Base-by-base conservation (phyloP, 257 asterid genomes). In the Thymus mandschuricus region DNA sequence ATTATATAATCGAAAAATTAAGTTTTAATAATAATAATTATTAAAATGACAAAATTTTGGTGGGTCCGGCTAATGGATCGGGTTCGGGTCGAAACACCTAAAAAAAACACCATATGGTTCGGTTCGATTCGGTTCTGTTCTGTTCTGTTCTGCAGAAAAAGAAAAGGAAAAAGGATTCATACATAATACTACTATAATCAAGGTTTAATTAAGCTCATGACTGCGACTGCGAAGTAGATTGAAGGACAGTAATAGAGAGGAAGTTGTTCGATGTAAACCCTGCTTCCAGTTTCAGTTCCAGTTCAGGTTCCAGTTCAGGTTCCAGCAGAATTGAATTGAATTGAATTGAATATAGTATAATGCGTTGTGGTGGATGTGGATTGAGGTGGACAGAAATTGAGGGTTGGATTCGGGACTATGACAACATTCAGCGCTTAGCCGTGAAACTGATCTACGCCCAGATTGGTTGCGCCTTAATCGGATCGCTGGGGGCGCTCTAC, bases 401-500 rank as follows among this genome's bases (percentile, higher is more conserved):
- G 78, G 77, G 89, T 10, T 92, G 97, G 96, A 77, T 87, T 83
- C 96, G 90, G 58, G 92, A 92, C 76, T 92, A 87, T 72, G 97
- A 87, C 79, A 88, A 85, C 82, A 83, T 92, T 82, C 96, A 88
- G 87, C 81, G 87, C 15, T 80, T 86, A 30, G 97, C 97, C 66
- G 89, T 92, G n/a, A 82, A 75, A 73, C 79, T 92, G 79, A 87
- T 92, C 84, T 88, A 88, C 86, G 78, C 84, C 79, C 88, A 92
- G 91, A 90, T 92, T 85, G 96, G 75, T 44, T 88, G 93, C 81
- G 84, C 98, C 27, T 76, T 92, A 84, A 80, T 90, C 81, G 98
- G 98, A 81, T 92, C 98, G 8, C 89, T 92, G 12, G 98, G 96
- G 27, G 93, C 97, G 12, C 80, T 90, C 65, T 92, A 82, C 86